Evolutionary conservation across 2,329 filamentous ascomycete genomes (phyloP).

Genomic region (Hypomyces rosellus): DNA sequence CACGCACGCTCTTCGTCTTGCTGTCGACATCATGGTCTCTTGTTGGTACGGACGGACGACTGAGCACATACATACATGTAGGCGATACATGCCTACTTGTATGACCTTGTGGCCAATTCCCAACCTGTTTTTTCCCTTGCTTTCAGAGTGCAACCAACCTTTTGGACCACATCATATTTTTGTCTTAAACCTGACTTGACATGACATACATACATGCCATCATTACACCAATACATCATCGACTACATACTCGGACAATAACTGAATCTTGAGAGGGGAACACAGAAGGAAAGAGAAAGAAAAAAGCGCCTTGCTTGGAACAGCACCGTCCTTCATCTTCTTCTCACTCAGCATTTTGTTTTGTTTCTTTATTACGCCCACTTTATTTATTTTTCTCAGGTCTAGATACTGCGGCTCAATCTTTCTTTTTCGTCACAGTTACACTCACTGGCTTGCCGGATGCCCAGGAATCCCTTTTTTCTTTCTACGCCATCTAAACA

Average conservation of each 20-base stretch:
- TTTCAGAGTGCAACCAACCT: neutral
- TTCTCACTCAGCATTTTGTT: neutral
- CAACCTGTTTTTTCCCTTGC: neutral
- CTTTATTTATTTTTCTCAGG: neutral
- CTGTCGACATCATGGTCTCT: slow-evolving; percentile 13
- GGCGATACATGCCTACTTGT: neutral
- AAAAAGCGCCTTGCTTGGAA: neutral
- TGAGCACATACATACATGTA: neutral
- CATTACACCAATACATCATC: neutral
- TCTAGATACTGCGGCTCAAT: too few relatives aligned
- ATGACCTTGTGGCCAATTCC: neutral
- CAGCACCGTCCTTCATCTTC: neutral
- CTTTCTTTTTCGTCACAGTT: too few relatives aligned
- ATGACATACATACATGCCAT: neutral
- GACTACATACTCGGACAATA: neutral
- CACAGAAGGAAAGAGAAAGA: too few relatives aligned
- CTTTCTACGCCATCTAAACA: too few relatives aligned
- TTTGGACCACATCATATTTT: neutral
- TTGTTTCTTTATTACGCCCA: neutral
- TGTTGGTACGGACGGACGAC: neutral
- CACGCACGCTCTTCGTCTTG: slow-evolving; percentile 8
- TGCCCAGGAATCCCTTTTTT: too few relatives aligned
- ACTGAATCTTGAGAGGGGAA: neutral
- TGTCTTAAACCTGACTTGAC: neutral
- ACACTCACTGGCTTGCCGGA: too few relatives aligned